phyloP scores from a whole-genome alignment of 2,329 filamentous ascomycete species.

The Metarhizium brunneum region DNA sequence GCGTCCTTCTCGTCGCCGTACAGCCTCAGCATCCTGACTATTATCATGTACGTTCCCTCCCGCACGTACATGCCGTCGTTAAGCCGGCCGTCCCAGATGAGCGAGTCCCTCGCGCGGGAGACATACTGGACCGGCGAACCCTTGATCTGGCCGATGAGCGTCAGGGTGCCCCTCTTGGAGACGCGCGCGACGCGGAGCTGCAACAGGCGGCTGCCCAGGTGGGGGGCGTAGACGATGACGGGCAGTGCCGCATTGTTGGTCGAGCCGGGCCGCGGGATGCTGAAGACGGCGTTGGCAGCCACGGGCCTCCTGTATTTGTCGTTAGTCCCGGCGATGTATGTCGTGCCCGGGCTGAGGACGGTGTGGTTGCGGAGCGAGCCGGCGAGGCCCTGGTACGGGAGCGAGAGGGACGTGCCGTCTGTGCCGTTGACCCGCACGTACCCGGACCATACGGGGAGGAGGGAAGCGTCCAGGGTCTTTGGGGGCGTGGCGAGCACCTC shows the following conservation, averaged over 20 bases:
- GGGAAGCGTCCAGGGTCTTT: background rate
- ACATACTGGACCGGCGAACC: conserved; percentile 23
- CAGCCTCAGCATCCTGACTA: conserved; percentile 10
- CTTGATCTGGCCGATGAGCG: conserved; percentile 23
- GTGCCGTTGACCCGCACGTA: conserved; percentile 9
- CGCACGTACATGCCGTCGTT: conserved; percentile 30
- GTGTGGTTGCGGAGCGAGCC: conserved; percentile 21
- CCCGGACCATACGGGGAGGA: conserved; percentile 6
- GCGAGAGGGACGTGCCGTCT: conserved; percentile 18
- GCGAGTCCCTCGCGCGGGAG: conserved; percentile 8
- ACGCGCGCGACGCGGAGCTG: background rate
- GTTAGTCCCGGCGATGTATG: conserved; percentile 21
- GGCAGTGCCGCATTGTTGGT: conserved; percentile 20
- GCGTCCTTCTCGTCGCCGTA: conserved; percentile 6
- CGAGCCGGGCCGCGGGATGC: background rate
- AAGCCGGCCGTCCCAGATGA: conserved; percentile 31
- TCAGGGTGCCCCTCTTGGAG: conserved; percentile 15
- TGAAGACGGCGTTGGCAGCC: conserved; percentile 13
- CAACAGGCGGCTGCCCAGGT: conserved; percentile 11
- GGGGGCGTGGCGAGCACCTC: conserved; percentile 3
- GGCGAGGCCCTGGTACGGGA: conserved; percentile 25
- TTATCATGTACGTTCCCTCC: conserved; percentile 26
- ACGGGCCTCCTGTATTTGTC: conserved; percentile 11
- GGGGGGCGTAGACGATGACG: conserved; percentile 14
- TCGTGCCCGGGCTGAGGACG: conserved; percentile 23